Conservation (phyloP, 2,329 filamentous ascomycete species). For the Aspergillus glaucus region DNA sequence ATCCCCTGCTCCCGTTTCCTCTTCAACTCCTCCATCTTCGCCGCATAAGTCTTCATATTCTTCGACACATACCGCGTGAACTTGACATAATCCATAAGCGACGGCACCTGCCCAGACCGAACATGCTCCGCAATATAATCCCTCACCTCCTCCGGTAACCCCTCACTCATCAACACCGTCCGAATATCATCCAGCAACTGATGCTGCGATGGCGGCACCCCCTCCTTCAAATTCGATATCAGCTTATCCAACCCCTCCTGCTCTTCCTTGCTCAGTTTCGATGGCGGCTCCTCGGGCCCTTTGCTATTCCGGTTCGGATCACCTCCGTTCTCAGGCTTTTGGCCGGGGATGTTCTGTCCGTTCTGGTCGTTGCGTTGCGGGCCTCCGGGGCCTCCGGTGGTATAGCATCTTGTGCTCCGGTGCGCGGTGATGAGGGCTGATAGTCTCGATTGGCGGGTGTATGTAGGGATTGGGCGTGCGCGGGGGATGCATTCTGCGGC, state of each 20-base stretch:
- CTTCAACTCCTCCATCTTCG: conserved; percentile 20
- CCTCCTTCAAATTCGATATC: conserved; percentile 51
- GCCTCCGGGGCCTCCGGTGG: conserved; percentile 39
- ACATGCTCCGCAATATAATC: conserved; percentile 54
- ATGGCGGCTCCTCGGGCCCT: conserved; percentile 34
- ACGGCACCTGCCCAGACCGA: conserved; percentile 41
- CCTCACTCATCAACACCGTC: conserved; percentile 58
- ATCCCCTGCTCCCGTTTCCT: conserved; percentile 15
- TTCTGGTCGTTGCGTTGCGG: conserved; percentile 37
- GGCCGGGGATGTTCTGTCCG: conserved; percentile 25
- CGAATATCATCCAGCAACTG: conserved; percentile 55
- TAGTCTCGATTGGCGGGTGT: conserved; percentile 33
- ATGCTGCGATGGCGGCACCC: conserved; percentile 57
- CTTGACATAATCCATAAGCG: conserved; percentile 55
- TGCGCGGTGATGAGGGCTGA: conserved; percentile 30
- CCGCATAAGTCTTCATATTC: conserved; percentile 49
- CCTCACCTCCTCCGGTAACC: conserved; percentile 63
- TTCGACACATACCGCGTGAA: conserved; percentile 52
- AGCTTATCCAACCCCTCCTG: conserved; percentile 53
- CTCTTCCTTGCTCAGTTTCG: conserved; percentile 49
- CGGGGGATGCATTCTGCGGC: conserved; percentile 49
- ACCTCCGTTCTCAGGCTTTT: conserved; percentile 38
- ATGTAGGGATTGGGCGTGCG: conserved; percentile 40
- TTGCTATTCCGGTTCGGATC: conserved; percentile 32
- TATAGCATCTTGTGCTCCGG: conserved; percentile 32